Conservation (phyloP, 306 rosid species). For the Benincasa hispida region DNA sequence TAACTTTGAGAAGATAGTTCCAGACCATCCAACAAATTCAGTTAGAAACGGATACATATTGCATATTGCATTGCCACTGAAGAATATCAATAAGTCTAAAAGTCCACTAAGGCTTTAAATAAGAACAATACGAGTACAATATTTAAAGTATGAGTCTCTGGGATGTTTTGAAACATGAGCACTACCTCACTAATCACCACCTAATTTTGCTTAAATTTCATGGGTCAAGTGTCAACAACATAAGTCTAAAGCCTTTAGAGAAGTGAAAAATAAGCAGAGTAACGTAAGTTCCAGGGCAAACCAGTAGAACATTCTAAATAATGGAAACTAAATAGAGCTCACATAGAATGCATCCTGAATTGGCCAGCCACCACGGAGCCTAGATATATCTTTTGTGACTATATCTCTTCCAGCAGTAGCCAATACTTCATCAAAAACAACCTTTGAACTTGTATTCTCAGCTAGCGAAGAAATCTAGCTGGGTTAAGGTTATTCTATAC, state of each 20-base stretch:
- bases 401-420: constrained; percentile 83
- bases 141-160: neutral
- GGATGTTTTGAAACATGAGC: neutral
- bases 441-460: constrained; percentile 67
- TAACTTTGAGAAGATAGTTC: neutral
- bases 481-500: constrained; percentile 36
- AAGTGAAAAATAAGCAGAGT: neutral
- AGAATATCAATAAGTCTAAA: neutral
- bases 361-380: constrained; percentile 96
- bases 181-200: neutral
- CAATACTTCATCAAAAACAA: constrained; percentile 83
- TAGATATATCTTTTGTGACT: constrained; percentile 80
- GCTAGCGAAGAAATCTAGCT: constrained; percentile 79
- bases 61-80: neutral
- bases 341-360: constrained; percentile 96
- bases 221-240: neutral
- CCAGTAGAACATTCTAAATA: neutral
- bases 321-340: constrained; percentile 25
- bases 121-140: neutral
- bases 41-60: neutral
- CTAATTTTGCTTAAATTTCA: neutral
- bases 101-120: neutral
- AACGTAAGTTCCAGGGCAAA: neutral
- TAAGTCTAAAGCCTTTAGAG: neutral
- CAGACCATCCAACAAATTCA: neutral